Conservation (phyloP, 176 grass and related monocot genomes). For the Lolium perenne region DNA sequence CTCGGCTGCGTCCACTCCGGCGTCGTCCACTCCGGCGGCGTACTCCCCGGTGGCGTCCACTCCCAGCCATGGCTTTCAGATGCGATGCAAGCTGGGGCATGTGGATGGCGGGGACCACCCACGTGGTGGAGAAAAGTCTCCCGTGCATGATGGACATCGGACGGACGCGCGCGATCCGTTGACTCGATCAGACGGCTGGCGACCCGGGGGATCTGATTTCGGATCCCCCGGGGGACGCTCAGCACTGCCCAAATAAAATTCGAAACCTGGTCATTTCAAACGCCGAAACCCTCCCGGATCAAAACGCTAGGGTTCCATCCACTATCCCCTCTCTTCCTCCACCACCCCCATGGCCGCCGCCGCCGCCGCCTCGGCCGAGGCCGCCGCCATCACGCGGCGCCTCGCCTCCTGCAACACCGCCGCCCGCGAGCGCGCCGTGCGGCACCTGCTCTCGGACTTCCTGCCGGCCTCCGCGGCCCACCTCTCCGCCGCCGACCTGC, state of each 20-base stretch:
- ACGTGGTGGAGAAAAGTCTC: too few relatives aligned
- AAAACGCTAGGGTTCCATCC: constrained; percentile 49
- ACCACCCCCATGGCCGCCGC: constrained; percentile 33
- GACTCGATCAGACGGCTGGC: too few relatives aligned
- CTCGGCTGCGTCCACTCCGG: too few relatives aligned
- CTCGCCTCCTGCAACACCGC: constrained; percentile 68
- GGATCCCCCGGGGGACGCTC: too few relatives aligned
- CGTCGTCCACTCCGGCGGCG: too few relatives aligned
- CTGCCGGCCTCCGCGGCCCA: constrained; percentile 31
- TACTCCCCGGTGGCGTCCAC: too few relatives aligned
- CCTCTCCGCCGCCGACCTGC: constrained; percentile 59
- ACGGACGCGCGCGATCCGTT: too few relatives aligned
- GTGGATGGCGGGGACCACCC: too few relatives aligned
- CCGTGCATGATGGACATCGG: too few relatives aligned
- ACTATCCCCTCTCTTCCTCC: neutral
- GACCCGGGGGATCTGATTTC: too few relatives aligned
- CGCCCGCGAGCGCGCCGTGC: constrained; percentile 58
- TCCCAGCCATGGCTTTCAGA: too few relatives aligned
- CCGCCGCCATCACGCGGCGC: constrained; percentile 65
- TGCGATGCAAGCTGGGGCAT: too few relatives aligned
- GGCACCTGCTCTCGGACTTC: constrained; percentile 59
- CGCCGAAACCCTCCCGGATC: constrained; percentile 40
- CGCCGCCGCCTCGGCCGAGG: constrained; percentile 42
- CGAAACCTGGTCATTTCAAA: constrained; percentile 45
- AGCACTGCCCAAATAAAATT: constrained; percentile 49